Conservation (phyloP, 768 basidiomycete species). For the Pleurotus salmoneostramineus region DNA sequence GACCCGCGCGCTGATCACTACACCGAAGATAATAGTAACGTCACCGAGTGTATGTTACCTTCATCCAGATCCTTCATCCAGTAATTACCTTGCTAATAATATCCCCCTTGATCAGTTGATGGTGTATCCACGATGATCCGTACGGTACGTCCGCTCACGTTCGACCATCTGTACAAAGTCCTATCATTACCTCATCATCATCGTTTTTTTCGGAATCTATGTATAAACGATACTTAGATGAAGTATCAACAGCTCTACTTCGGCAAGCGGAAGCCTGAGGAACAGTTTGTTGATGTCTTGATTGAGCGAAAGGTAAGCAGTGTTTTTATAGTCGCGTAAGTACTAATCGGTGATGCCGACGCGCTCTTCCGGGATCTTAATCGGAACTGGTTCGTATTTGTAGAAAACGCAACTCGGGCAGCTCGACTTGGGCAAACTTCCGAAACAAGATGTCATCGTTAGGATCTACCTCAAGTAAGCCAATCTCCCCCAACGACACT, state of each 20-base stretch:
- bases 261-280: constrained; percentile 14
- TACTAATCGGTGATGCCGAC: too few relatives aligned
- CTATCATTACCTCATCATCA: too few relatives aligned
- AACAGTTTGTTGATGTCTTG: constrained; percentile 19
- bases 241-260: constrained; percentile 13
- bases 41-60: not conserved
- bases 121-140: constrained; percentile 15
- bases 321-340: not conserved
- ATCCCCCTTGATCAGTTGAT: constrained; percentile 11
- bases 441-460: constrained; percentile 7
- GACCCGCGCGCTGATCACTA: constrained; percentile 3
- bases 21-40: not conserved
- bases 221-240: constrained; percentile 10
- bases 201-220: too few relatives aligned
- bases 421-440: constrained; percentile 1
- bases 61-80: not conserved
- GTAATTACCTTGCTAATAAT: not conserved
- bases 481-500: not conserved
- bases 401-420: constrained; percentile 1
- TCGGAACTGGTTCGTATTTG: not conserved
- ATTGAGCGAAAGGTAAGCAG: constrained; percentile 19
- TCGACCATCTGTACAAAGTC: not conserved
- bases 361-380: not conserved
- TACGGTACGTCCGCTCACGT: constrained; percentile 10
- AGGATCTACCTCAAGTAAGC: constrained; percentile 6